These are phyloP conservation scores for Lophiostoma macrostomum DNA, from an alignment of 495 filamentous ascomycete species.

Conservation along the genomic window DNA sequence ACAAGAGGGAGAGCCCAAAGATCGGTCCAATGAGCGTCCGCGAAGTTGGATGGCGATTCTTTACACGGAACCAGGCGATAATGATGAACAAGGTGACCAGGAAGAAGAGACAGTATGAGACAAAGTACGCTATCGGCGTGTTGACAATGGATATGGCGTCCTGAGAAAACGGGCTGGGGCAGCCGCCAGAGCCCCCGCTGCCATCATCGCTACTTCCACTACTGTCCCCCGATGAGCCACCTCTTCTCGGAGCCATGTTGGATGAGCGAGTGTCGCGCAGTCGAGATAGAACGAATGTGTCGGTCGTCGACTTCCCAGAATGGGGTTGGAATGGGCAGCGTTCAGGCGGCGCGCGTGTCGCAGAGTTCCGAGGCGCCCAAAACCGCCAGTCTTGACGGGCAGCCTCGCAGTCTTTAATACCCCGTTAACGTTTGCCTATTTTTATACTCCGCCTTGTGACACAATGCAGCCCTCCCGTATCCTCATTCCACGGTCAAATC, in stretches of 20 bases:
- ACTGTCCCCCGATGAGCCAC: constrained; percentile 6
- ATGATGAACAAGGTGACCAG: constrained; percentile 5
- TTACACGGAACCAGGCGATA: background rate
- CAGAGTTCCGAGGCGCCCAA: no score
- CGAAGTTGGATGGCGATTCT: constrained; percentile 1
- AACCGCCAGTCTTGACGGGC: constrained; percentile 7
- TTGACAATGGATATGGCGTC: background rate
- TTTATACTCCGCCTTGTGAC: constrained; percentile 7
- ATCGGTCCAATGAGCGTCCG: constrained; percentile 10
- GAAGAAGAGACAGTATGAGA: constrained; percentile 16
- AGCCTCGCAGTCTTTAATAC: constrained; percentile 21
- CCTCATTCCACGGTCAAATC: constrained; percentile 6
- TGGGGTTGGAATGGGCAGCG: no score
- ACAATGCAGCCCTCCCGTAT: constrained; percentile 1
- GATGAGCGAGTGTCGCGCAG: background rate
- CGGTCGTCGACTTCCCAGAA: background rate
- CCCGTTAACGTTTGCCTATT: constrained; percentile 8
- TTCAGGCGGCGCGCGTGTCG: no score
- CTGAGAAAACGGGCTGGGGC: constrained; percentile 14
- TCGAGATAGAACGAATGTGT: no score
- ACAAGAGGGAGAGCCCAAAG: background rate
- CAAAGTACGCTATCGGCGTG: constrained; percentile 3
- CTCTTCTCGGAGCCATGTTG: constrained; percentile 23
- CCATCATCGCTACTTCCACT: constrained; percentile 4
- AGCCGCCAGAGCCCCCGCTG: constrained; percentile 1